Percentiles rank a stretch among this genome's conserved stretches.
Conservation (phyloP, 352 stramenopile species). For the Phytopythium chamaehyphon region DNA sequence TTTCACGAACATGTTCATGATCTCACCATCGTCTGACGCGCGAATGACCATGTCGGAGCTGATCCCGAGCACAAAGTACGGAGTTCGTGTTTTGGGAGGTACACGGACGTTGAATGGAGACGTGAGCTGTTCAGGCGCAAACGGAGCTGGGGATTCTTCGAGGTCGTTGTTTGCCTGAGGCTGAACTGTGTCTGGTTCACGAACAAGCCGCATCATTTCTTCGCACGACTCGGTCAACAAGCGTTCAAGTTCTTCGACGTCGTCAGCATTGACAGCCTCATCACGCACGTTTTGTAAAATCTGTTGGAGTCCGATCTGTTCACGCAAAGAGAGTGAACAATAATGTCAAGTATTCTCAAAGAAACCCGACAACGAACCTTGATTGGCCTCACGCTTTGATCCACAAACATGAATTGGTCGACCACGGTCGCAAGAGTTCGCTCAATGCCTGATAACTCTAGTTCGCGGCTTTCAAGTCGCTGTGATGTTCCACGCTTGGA, state of each 20-base stretch:
- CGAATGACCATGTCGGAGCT: constrained; percentile 15
- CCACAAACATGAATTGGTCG: constrained; percentile 82
- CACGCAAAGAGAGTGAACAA: not conserved
- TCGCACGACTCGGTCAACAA: constrained; percentile 59
- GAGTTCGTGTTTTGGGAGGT: constrained; percentile 43
- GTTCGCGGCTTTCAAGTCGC: constrained; percentile 61
- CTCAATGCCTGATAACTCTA: constrained; percentile 62
- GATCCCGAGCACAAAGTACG: constrained; percentile 58
- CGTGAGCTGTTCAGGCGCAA: constrained; percentile 57
- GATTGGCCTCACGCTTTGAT: constrained; percentile 69
- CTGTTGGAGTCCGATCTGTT: constrained; percentile 75
- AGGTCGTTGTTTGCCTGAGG: constrained; percentile 5
- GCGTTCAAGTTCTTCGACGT: constrained; percentile 53
- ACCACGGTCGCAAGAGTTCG: constrained; percentile 59
- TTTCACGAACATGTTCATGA: constrained; percentile 1
- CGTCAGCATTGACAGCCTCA: constrained; percentile 63
- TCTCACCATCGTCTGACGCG: constrained; percentile 30
- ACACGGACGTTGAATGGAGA: constrained; percentile 79
- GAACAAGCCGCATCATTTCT: constrained; percentile 72
- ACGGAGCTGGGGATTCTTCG: not conserved
- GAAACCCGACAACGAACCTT: constrained; percentile 37
- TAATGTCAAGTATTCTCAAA: not conserved
- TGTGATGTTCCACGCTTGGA: constrained; percentile 65
- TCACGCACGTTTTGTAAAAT: constrained; percentile 75
- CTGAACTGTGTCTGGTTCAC: constrained; percentile 11